These are phyloP conservation scores for Leishmania major DNA, from an alignment of 208 protist genomes.

Conservation along the genomic window DNA sequence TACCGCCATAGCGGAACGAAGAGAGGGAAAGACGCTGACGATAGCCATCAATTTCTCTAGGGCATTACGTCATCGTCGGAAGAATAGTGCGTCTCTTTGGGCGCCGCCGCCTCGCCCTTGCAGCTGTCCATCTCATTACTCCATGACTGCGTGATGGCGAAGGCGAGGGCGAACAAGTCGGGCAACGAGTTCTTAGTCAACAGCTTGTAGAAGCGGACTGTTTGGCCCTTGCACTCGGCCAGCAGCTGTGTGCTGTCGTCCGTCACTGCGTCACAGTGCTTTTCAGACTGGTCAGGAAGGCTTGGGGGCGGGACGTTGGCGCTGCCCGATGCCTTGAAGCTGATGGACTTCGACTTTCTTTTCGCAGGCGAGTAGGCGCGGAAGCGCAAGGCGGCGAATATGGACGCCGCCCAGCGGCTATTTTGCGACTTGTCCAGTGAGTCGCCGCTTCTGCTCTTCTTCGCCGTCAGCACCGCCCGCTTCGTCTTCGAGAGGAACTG, in stretches of 20 bases:
- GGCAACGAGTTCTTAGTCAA: slow-evolving; percentile 33
- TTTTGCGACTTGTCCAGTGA: slow-evolving; percentile 1
- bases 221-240: slow-evolving; percentile 50
- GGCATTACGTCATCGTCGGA: slow-evolving; percentile 11
- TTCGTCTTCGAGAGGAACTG: slow-evolving; percentile 22
- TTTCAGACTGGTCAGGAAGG: not conserved
- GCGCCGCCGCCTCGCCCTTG: not conserved
- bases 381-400: slow-evolving; percentile 13
- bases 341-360: not conserved
- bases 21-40: not conserved
- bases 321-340: not conserved
- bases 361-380: slow-evolving; percentile 6
- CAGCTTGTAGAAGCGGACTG: slow-evolving; percentile 44
- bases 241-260: slow-evolving; percentile 21
- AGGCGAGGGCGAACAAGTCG: slow-evolving; percentile 54
- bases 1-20: not conserved
- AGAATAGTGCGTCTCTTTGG: not conserved
- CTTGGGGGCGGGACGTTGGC: not conserved
- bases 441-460: not conserved
- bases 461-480: not conserved
- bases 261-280: not conserved
- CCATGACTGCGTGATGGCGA: slow-evolving; percentile 60
- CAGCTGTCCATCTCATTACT: slow-evolving; percentile 22
- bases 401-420: slow-evolving; percentile 9
- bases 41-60: not conserved